Evolutionary conservation across 2,329 filamentous ascomycete genomes (phyloP), one percentile per base, ranked within the genome.

Genomic region (Macrophomina pseudophaseolina): DNA sequence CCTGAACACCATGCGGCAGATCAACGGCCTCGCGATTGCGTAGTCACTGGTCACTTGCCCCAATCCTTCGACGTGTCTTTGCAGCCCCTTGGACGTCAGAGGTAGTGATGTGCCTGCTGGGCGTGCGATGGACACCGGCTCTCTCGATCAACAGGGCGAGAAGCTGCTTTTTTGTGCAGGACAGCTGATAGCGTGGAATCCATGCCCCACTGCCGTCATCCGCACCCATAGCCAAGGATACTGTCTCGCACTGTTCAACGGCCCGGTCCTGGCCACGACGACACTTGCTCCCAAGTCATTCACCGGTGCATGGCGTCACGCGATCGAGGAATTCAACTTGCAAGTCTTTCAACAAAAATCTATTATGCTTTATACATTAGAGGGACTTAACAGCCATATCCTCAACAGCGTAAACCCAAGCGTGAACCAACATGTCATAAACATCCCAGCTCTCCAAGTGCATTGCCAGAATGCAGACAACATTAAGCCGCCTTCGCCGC

Each of bases 341-440:
- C 12, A 48, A 18, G 28, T 5, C 49, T 52, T 52, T 46, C 40
- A 16, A 28, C 11, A 12, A 11, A 49, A 28, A 28, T 62, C 42
- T 35, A 62, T 62, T 62, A 49, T 62, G n/a, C 3, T 48, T 46
- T 59, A 62, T 28, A 62, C 44, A 62, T 49, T 62, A 62, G 40
- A 62, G 58, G 42, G 38, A 18, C 38, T 11, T 4, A 5, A 5
- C 35, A 14, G 38, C 3, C 6, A 28, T 46, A 42, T 38, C 32
- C 58, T 48, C 58, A 7, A 3, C 16, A 60, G 35, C 58, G 58
- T 62, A 62, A 62, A 8, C 44, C 30, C 32, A 62, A 14, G 8
- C 58, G 32, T 62, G 18, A 62, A 8, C 4, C 32, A 49, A 49
- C 18, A 12, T 18, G 58, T 62, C 58, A 38, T 62, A 49, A 62